Percentiles rank a stretch among this genome's conserved stretches.
phyloP scores from a whole-genome alignment of 768 basidiomycete genomes.

The Kwoniella dendrophila region DNA sequence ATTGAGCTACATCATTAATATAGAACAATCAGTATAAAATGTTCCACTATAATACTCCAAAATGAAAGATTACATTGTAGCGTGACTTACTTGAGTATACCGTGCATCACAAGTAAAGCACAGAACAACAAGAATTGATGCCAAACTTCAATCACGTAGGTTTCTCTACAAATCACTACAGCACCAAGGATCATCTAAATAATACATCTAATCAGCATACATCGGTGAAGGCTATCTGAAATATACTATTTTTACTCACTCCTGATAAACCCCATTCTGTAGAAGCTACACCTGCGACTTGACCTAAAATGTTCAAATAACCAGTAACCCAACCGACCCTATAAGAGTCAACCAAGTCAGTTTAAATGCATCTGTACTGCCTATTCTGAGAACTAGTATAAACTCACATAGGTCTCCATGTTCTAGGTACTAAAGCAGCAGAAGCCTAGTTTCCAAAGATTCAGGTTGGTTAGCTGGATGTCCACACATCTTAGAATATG shows the following conservation, averaged over 20 bases:
- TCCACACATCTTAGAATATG: neutral
- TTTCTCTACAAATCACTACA: slow-evolving; percentile 58
- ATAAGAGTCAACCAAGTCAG: slow-evolving; percentile 30
- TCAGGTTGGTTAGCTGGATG: neutral
- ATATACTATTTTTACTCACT: slow-evolving; percentile 4
- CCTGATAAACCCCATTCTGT: slow-evolving; percentile 71
- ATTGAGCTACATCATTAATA: slow-evolving; percentile 25
- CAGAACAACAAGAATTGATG: slow-evolving; percentile 78
- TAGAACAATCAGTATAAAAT: neutral
- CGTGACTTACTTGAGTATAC: slow-evolving; percentile 63
- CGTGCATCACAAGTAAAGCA: slow-evolving; percentile 76
- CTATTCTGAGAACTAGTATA: neutral
- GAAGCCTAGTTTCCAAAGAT: slow-evolving; percentile 39
- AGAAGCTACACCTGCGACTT: slow-evolving; percentile 77
- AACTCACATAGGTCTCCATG: slow-evolving; percentile 50
- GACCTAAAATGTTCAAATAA: slow-evolving; percentile 50
- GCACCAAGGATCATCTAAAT: slow-evolving; percentile 49
- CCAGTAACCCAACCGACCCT: slow-evolving; percentile 57
- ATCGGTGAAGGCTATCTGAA: neutral
- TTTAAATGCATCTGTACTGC: slow-evolving; percentile 1
- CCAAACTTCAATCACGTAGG: slow-evolving; percentile 65
- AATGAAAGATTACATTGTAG: neutral
- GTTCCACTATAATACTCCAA: neutral
- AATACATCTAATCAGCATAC: neutral
- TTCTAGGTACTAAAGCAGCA: slow-evolving; percentile 56